phyloP scores from a whole-genome alignment of 768 basidiomycete species.

The Jaapia argillacea region DNA sequence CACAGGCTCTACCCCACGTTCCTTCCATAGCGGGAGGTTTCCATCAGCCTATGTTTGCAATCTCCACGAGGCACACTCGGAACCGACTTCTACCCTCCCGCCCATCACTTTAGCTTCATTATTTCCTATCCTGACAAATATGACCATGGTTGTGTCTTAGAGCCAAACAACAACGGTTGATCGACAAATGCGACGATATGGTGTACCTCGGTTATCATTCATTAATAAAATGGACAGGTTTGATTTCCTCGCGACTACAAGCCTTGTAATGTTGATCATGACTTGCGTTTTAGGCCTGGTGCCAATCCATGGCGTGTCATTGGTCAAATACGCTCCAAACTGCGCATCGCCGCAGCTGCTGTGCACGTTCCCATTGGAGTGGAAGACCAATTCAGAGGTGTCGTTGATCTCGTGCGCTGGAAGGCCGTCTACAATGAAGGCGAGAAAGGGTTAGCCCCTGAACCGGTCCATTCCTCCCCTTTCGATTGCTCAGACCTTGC shows the following conservation, averaged over 20 bases:
- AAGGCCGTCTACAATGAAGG: slow-evolving; percentile 93
- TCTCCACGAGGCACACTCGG: too few relatives aligned
- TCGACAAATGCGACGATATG: slow-evolving; percentile 96
- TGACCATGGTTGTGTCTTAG: too few relatives aligned
- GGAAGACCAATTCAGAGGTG: slow-evolving; percentile 82
- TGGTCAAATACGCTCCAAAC: slow-evolving; percentile 82
- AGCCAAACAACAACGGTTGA: slow-evolving; percentile 99
- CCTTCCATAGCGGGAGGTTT: not conserved
- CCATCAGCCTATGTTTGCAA: too few relatives aligned
- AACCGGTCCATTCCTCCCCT: not conserved
- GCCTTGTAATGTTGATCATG: not conserved
- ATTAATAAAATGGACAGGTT: slow-evolving; percentile 99
- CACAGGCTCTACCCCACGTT: too few relatives aligned
- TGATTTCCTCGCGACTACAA: slow-evolving; percentile 7
- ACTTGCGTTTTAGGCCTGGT: slow-evolving; percentile 71
- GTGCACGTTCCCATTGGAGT: slow-evolving; percentile 92
- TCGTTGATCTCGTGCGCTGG: slow-evolving; percentile 92
- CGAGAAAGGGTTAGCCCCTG: slow-evolving; percentile 76
- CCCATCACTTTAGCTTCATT: too few relatives aligned
- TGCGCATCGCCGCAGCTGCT: slow-evolving; percentile 87
- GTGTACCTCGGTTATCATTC: slow-evolving; percentile 91
- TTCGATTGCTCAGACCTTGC: not conserved
- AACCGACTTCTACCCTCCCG: too few relatives aligned
- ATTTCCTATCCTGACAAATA: too few relatives aligned
- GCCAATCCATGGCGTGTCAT: slow-evolving; percentile 97